Base-by-base conservation (phyloP, 1,284 basidiomycete genomes). In the Gomphus bonarii region DNA sequence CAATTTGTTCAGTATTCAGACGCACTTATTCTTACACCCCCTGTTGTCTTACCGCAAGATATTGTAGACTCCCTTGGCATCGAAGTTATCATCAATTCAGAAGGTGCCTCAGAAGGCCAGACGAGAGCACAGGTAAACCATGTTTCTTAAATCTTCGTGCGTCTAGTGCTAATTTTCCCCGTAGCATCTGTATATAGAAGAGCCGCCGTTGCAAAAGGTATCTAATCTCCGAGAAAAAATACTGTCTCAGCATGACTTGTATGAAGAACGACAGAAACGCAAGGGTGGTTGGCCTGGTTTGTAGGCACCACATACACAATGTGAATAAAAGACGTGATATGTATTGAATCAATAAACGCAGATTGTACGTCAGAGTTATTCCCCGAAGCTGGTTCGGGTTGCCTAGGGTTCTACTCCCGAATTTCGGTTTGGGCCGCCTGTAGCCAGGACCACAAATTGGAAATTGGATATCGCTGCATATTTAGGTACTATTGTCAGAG, bases 251-350 rank as follows among this genome's bases (percentile, higher is more conserved):
- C 49, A 36, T 18, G 43, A 50, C 14, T 33, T 47, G 22, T 61
- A 56, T 20, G 58, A 56, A 18, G 58, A 61, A 28, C 48, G 60
- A 31, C 60, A 61, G 50, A 42, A 38, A 46, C 58, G 60, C 38
- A 61, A 61, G 20, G 52, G 54, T 35, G 46, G 7, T 16, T 51
- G 4, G 18, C 20, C 44, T 47, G 20, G 16, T 28, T n/a, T 5
- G 46, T 12, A 12, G 28, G n/a, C 7, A 31, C 10, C 25, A n/a
- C 14, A 46, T 30, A 11, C 46, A 28, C 31, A 30, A 16, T 48
- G 20, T 30, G 30, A 28, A 30, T 48, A 1, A 14, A 40, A 40
- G 38, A 3, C 14, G 38, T n/a, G 4, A 18, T 40, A 40, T 40
- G 2, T n/a, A n/a, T n/a, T 18, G 16, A 3, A 18, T 40, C 16